Conservation (phyloP, 2,329 filamentous ascomycete genomes). For the Aureobasidium subglaciale region DNA sequence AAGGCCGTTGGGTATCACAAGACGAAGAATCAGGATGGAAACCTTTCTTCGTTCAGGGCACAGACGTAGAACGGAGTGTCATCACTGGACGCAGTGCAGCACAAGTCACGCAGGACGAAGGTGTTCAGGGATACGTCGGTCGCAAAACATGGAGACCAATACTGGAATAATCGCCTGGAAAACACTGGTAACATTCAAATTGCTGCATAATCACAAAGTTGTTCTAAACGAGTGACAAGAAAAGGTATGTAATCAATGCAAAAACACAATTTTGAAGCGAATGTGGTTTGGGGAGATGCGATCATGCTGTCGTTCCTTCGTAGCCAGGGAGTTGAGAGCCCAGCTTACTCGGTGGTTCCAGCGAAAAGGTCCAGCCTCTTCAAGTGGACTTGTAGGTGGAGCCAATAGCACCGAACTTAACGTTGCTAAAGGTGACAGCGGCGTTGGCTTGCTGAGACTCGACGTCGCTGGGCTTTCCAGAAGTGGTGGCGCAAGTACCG, state of each 20-base stretch:
- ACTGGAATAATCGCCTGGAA: no score
- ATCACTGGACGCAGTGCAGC: no score
- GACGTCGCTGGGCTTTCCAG: conserved; percentile 20
- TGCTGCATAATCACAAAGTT: background rate
- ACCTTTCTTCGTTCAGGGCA: no score
- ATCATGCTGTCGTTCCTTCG: background rate
- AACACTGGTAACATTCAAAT: background rate
- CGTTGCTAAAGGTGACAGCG: conserved; percentile 21
- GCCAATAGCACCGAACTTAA: conserved; percentile 24
- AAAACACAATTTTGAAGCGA: background rate
- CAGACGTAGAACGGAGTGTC: no score
- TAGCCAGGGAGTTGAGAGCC: conserved; percentile 4
- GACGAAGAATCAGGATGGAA: no score
- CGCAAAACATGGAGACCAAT: no score
- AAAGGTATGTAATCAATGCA: background rate
- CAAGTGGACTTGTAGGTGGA: conserved; percentile 8
- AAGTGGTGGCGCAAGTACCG: conserved; percentile 20
- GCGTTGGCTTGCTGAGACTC: conserved; percentile 18
- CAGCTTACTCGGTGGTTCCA: background rate
- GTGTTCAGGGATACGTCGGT: no score
- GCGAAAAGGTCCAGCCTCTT: background rate
- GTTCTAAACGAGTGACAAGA: background rate
- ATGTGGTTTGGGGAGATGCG: no score
- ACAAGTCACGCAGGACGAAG: no score
- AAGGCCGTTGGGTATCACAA: no score